Conservation (phyloP, 2,329 filamentous ascomycete genomes). For the Mycocentrospora acerina region DNA sequence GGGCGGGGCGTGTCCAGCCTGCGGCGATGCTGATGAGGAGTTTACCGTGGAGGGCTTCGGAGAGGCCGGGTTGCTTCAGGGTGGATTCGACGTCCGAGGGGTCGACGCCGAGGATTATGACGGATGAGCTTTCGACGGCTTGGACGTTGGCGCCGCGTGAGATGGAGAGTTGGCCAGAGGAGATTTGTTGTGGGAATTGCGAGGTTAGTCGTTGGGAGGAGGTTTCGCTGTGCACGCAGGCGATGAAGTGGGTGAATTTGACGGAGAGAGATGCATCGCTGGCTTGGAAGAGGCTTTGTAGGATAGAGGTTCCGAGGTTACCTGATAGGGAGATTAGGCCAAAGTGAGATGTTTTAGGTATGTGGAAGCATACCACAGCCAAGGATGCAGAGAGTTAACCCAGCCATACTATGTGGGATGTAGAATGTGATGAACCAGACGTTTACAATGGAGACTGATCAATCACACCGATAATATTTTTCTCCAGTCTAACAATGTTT, state of each 20-base stretch:
- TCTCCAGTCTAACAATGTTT: too few species aligned
- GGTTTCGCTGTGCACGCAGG: constrained; percentile 45
- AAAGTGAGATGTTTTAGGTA: background rate
- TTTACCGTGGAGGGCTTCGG: constrained; percentile 46
- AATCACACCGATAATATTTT: too few species aligned
- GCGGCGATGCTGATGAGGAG: constrained; percentile 56
- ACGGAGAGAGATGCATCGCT: constrained; percentile 6
- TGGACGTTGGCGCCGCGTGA: constrained; percentile 39
- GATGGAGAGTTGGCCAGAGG: constrained; percentile 33
- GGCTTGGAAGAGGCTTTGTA: constrained; percentile 36
- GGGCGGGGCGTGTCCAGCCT: constrained; percentile 54
- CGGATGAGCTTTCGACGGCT: constrained; percentile 41
- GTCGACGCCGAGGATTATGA: constrained; percentile 52
- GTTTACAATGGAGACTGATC: too few species aligned
- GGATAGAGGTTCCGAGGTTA: constrained; percentile 44
- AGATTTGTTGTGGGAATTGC: constrained; percentile 32
- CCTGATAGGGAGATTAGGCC: constrained; percentile 26
- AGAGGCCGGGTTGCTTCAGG: constrained; percentile 42
- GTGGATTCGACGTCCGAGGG: constrained; percentile 47
- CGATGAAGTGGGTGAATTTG: constrained; percentile 41
- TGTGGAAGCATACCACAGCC: constrained; percentile 28
- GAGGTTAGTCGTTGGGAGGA: constrained; percentile 39
- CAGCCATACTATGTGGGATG: constrained; percentile 11
- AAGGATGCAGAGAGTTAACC: constrained; percentile 25
- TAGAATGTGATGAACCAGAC: background rate